Percentiles rank a stretch among this genome's conserved stretches.
phyloP scores from a whole-genome alignment of 2,329 filamentous ascomycete species.

The Blumeriella jaapii region DNA sequence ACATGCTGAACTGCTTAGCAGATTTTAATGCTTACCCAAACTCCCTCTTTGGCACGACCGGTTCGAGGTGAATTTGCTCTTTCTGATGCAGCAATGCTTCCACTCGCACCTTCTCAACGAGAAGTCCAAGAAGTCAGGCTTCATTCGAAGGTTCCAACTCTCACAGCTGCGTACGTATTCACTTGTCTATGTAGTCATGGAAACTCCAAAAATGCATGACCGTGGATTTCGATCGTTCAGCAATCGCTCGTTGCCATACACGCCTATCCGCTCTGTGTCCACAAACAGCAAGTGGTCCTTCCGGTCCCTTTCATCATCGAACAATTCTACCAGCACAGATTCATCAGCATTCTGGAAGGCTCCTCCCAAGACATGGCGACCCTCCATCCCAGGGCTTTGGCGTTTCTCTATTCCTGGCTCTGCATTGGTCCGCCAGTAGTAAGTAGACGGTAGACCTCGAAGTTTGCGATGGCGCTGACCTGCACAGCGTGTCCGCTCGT shows the following conservation, averaged over 20 bases:
- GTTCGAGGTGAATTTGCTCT: no score
- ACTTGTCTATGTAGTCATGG: conserved; percentile 3
- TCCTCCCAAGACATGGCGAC: conserved; percentile 14
- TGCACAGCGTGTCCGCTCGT: conserved; percentile 4
- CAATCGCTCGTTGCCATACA: conserved; percentile 10
- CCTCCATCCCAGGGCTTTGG: neutral
- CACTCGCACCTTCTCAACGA: neutral
- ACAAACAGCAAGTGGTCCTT: conserved; percentile 16
- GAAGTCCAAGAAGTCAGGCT: no score
- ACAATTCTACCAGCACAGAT: conserved; percentile 13
- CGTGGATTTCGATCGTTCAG: conserved; percentile 7
- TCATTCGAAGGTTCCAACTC: no score
- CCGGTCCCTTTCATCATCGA: conserved; percentile 11
- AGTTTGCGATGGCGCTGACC: neutral
- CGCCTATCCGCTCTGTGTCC: conserved; percentile 14
- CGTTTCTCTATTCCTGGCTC: conserved; percentile 1
- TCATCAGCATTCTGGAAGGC: conserved; percentile 19
- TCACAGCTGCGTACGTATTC: neutral
- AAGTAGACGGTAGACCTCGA: conserved; percentile 3
- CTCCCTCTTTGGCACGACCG: no score
- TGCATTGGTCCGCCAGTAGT: conserved; percentile 9
- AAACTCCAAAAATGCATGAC: conserved; percentile 13
- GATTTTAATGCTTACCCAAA: no score
- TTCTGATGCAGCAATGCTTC: no score
- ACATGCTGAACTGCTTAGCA: neutral